Evolutionary conservation across 1,284 basidiomycete genomes (phyloP).

Genomic region (Inonotus hispidus): DNA sequence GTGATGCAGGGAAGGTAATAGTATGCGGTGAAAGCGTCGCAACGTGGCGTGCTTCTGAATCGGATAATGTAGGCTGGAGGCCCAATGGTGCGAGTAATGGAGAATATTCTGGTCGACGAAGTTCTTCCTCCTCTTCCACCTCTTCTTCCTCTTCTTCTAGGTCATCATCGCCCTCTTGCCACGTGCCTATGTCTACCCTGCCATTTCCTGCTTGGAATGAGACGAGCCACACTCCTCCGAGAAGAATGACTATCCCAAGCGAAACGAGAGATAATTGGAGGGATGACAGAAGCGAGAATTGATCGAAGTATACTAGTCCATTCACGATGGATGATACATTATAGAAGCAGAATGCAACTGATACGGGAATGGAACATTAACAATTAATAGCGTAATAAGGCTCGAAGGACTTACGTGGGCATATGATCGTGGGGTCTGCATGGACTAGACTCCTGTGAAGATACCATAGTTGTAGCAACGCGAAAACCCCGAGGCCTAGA

Average conservation of each 20-base stretch:
- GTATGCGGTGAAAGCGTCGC: constrained; percentile 8
- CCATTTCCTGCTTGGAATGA: constrained; percentile 56
- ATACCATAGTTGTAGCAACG: constrained; percentile 84
- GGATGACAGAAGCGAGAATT: constrained; percentile 69
- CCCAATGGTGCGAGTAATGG: constrained; percentile 33
- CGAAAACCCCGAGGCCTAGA: constrained; percentile 63
- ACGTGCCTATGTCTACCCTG: constrained; percentile 47
- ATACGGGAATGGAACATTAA: constrained; percentile 3
- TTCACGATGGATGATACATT: constrained; percentile 88
- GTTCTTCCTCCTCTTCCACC: constrained; percentile 9
- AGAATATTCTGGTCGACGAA: constrained; percentile 13
- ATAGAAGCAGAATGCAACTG: constrained; percentile 94
- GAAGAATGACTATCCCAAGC: constrained; percentile 74
- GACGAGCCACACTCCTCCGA: constrained; percentile 89
- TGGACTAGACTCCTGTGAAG: constrained; percentile 85
- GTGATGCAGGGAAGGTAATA: constrained; percentile 13
- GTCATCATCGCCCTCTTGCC: constrained; percentile 41
- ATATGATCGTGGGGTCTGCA: constrained; percentile 85
- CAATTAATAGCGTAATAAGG: not conserved
- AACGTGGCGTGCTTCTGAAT: constrained; percentile 3
- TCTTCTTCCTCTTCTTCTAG: constrained; percentile 27
- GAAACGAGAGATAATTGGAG: constrained; percentile 71
- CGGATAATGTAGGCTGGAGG: constrained; percentile 18
- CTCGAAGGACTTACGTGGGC: constrained; percentile 60
- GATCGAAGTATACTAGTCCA: constrained; percentile 88